Evolutionary conservation across 345 rosid genomes (phyloP), one percentile per base, ranked within the genome.

Genomic region (Excoecaria cochinchinensis): DNA sequence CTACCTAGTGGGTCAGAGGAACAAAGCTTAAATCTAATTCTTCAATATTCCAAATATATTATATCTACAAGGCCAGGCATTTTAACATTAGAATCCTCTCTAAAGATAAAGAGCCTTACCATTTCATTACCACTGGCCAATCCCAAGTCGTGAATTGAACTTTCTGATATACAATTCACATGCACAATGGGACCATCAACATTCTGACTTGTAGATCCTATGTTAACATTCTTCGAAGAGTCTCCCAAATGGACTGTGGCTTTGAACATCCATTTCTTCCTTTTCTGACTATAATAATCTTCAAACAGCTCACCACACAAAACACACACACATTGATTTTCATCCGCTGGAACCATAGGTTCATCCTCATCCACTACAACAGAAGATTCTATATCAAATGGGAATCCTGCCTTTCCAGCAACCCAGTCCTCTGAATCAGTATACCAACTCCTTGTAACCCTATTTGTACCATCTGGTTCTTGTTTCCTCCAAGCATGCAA

Each of bases 291-390:
- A 79, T 85, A 95, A 82, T 81, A 85, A 74, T 95, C 99, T 78
- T 95, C 97, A 86, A 95, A 95, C 67, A 93, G 74, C 79, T 90
- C 92, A 47, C 98, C 99, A 77, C 99, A 95, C 59, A 95, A 69
- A 71, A 93, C 70, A 80, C 99, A 95, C 31, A 88, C 94, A 81
- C 85, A 89, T 70, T 90, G 97, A 74, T 83, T 82, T 81, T 95
- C 99, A 82, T 95, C 95, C 13, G 93, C 95, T 63, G 84, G 86
- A 79, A 89, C 91, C 79, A 85, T 83, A 44, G 79, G 84, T 73
- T 82, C 90, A 73, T 78, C 84, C 53, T 76, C 57, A 31, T 76
- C 87, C 13, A 52, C 73, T n/a, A 57, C 72, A 72, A 59, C 80
- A 38, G 79, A 74, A 36, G 82, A 56, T 67, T 91, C 89, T 62